Evolutionary conservation across 352 stramenopile genomes (phyloP), one percentile per base, ranked within the genome.

Genomic region (Pythium rhizo-oryzae): DNA sequence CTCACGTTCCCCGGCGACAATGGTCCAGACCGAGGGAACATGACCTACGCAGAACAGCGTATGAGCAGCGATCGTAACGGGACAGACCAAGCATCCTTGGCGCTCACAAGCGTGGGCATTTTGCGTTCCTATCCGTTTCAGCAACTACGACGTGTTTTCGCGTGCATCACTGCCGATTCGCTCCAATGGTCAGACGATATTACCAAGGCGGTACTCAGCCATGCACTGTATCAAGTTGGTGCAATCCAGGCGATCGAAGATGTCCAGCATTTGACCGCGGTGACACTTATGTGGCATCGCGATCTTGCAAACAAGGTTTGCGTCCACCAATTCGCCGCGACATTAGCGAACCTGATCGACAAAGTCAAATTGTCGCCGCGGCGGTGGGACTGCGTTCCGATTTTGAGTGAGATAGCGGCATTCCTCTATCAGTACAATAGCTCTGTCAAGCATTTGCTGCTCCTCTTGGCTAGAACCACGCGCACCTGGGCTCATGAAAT

Each of bases 181-280:
- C 43, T 92, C 13, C 74, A 69, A 8, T 90, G 81, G 81, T 76
- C 65, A 0, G 67, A 88, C 35, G 8, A 56, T 1, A 71, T 67
- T n/a, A 75, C 89, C 1, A 24, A 46, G 33, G 71, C 46, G 13
- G 60, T 89, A 19, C 69, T 88, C 0, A 62, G 51, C 4, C 78
- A 92, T 55, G 74, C 75, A 3, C 46, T 92, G 11, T 87, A 81
- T 37, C 80, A 90, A 56, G 58, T 88, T 1, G 81, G 84, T 8
- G 41, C 59, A 12, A 41, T 92, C 12, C 6, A 37, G 6, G 25
- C 43, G 8, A 15, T 7, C 1, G 53, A 47, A 12, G 2, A 23
- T 3, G 16, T 46, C n/a, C 19, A 35, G 2, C 24, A 8, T 1
- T 21, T 19, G 25, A 46, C 21, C 28, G 6, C 28, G 0, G 16